Evolutionary conservation across 2,329 filamentous ascomycete species (phyloP).

Genomic region (Calonectria hawksworthii): DNA sequence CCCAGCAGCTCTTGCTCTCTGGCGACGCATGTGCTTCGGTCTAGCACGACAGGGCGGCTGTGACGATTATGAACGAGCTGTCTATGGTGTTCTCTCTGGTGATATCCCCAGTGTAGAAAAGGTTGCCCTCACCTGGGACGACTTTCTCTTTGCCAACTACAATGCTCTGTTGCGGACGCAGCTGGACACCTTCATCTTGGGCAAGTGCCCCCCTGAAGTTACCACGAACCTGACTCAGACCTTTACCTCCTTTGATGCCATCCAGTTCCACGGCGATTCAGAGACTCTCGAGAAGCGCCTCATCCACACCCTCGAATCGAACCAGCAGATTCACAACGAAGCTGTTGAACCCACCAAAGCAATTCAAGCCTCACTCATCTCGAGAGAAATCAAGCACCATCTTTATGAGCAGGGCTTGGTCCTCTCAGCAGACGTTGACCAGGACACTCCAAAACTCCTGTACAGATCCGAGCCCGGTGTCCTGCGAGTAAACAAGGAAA

Average conservation of each 20-base stretch:
- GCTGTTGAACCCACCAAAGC: conserved; percentile 78
- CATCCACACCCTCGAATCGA: conserved; percentile 71
- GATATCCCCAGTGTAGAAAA: conserved; percentile 83
- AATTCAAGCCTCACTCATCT: conserved; percentile 82
- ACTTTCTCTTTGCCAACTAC: conserved; percentile 88
- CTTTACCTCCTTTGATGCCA: conserved; percentile 75
- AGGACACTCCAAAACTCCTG: conserved; percentile 45
- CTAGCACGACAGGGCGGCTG: conserved; percentile 77
- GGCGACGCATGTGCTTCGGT: conserved; percentile 83
- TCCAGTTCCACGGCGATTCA: conserved; percentile 72
- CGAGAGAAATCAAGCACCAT: conserved; percentile 70
- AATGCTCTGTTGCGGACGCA: conserved; percentile 86
- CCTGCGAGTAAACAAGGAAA: conserved; percentile 56
- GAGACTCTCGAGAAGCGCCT: conserved; percentile 68
- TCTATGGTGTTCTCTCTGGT: conserved; percentile 91
- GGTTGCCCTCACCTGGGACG: conserved; percentile 86
- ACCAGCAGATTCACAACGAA: conserved; percentile 69
- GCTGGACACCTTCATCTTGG: conserved; percentile 79
- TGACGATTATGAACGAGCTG: conserved; percentile 86
- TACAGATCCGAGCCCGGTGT: conserved; percentile 42
- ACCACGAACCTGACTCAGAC: conserved; percentile 68
- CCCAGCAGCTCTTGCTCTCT: conserved; percentile 70
- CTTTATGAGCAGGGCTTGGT: conserved; percentile 71
- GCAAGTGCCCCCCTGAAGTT: conserved; percentile 66
- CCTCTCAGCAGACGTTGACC: conserved; percentile 42